phyloP scores from a whole-genome alignment of 1,284 basidiomycete genomes.

The Coniophora puteana region DNA sequence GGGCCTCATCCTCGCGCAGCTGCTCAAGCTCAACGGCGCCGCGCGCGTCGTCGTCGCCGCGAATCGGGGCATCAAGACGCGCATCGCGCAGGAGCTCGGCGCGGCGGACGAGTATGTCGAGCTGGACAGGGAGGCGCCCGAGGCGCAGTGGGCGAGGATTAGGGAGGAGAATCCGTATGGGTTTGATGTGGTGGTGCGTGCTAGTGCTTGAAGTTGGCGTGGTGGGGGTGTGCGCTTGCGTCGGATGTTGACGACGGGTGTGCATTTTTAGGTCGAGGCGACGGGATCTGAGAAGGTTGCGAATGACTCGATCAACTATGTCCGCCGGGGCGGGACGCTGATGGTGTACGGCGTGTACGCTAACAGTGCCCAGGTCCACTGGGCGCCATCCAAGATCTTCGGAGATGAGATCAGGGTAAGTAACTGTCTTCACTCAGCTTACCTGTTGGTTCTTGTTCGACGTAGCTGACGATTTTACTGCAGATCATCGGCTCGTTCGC shows the following conservation, averaged over 20 bases:
- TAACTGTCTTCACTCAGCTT: neutral
- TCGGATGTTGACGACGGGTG: neutral
- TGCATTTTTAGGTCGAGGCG: conserved; percentile 39
- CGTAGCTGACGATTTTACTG: neutral
- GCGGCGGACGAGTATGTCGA: conserved; percentile 55
- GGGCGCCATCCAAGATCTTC: conserved; percentile 61
- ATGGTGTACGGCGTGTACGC: conserved; percentile 60
- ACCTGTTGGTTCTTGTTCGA: neutral
- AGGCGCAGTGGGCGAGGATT: conserved; percentile 52
- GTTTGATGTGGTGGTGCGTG: conserved; percentile 52
- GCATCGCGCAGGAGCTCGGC: conserved; percentile 49
- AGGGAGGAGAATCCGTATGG: conserved; percentile 58
- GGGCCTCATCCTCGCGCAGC: conserved; percentile 57
- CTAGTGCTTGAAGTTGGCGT: too few relatives aligned
- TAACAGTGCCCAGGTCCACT: conserved; percentile 49
- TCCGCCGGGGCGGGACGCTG: conserved; percentile 47
- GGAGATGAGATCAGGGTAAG: conserved; percentile 47
- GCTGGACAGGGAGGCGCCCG: conserved; percentile 48
- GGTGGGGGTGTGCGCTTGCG: neutral
- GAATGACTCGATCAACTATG: conserved; percentile 58
- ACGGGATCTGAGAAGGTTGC: conserved; percentile 57
- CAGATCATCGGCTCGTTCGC: conserved; percentile 61
- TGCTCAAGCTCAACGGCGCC: conserved; percentile 56
- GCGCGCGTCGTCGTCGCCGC: conserved; percentile 46
- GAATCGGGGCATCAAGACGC: conserved; percentile 59